phyloP scores from a whole-genome alignment of 192 early-diverging fungal genomes.

The Umbelopsis ramanniana region DNA sequence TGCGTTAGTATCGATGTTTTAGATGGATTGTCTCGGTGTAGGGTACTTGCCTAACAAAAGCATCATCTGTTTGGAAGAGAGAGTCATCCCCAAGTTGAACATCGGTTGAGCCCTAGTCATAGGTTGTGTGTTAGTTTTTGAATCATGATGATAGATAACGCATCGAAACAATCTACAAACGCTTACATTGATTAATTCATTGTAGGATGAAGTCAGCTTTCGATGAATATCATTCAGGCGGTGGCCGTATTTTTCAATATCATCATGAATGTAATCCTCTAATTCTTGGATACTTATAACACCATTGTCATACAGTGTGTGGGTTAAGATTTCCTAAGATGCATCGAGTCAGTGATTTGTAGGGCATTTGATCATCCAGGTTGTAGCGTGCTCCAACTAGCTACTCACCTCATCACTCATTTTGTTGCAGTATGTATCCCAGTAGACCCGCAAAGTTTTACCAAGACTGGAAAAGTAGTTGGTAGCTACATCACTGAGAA shows the following conservation, averaged over 20 bases:
- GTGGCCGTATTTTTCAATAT: constrained; percentile 72
- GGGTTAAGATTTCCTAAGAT: constrained; percentile 77
- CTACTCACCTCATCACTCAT: constrained; percentile 75
- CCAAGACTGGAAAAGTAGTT: constrained; percentile 88
- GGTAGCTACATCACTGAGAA: constrained; percentile 77
- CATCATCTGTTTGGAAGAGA: constrained; percentile 37
- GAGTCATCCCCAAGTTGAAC: constrained; percentile 30
- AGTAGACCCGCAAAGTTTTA: constrained; percentile 76
- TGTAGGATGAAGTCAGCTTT: constrained; percentile 75
- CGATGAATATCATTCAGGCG: constrained; percentile 78
- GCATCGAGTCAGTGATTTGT: neutral
- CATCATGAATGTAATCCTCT: constrained; percentile 80
- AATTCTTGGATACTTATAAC: constrained; percentile 66
- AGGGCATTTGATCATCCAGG: constrained; percentile 7
- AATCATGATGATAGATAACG: neutral
- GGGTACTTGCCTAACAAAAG: constrained; percentile 36
- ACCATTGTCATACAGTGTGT: constrained; percentile 86
- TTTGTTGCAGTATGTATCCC: constrained; percentile 70
- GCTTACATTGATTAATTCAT: constrained; percentile 59
- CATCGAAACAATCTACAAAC: neutral
- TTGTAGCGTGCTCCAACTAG: constrained; percentile 13
- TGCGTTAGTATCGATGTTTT: neutral
- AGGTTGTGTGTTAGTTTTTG: neutral
- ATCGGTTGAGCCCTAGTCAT: constrained; percentile 37
- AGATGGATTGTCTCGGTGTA: neutral